These are phyloP conservation scores for Nothophytophthora sp. DNA, from an alignment of 352 stramenopile species.

Conservation along the genomic window DNA sequence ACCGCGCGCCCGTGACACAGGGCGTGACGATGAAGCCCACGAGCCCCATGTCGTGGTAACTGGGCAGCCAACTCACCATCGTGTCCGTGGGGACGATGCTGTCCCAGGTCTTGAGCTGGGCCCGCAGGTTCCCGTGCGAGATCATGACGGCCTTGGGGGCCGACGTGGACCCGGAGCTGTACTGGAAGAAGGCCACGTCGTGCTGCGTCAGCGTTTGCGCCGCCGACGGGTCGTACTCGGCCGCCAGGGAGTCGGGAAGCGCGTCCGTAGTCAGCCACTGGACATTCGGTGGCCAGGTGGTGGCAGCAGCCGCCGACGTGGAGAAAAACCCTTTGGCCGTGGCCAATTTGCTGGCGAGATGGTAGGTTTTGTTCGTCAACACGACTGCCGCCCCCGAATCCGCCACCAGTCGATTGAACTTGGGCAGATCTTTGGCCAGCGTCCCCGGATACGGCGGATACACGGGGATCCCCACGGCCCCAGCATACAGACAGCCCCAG, in stretches of 20 bases:
- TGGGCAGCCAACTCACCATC: conserved; percentile 79
- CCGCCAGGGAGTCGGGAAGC: conserved; percentile 49
- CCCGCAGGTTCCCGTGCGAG: conserved; percentile 73
- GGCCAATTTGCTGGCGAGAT: conserved; percentile 79
- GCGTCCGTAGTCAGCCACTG: conserved; percentile 76
- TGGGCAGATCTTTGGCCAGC: conserved; percentile 74
- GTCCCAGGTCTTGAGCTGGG: conserved; percentile 79
- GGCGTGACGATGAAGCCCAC: conserved; percentile 83
- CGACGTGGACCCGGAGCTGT: conserved; percentile 80
- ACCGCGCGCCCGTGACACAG: conserved; percentile 53
- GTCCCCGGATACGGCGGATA: conserved; percentile 78
- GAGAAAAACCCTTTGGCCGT: conserved; percentile 82
- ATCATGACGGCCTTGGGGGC: conserved; percentile 86
- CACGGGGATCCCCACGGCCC: conserved; percentile 68
- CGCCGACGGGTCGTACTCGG: conserved; percentile 51
- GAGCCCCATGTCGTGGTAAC: conserved; percentile 86
- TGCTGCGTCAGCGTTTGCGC: conserved; percentile 39
- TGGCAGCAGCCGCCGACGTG: conserved; percentile 38
- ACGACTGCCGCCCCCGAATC: conserved; percentile 68
- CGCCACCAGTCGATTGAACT: conserved; percentile 77
- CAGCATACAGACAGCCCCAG: conserved; percentile 80
- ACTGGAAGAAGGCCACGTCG: conserved; percentile 86
- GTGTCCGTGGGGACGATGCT: conserved; percentile 61
- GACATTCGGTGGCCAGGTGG: conserved; percentile 65
- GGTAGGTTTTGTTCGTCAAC: conserved; percentile 77